Evolutionary conservation across 192 early-diverging fungal species (phyloP), one percentile per base, ranked within the genome.

Genomic region (Polychytrium aggregatum): DNA sequence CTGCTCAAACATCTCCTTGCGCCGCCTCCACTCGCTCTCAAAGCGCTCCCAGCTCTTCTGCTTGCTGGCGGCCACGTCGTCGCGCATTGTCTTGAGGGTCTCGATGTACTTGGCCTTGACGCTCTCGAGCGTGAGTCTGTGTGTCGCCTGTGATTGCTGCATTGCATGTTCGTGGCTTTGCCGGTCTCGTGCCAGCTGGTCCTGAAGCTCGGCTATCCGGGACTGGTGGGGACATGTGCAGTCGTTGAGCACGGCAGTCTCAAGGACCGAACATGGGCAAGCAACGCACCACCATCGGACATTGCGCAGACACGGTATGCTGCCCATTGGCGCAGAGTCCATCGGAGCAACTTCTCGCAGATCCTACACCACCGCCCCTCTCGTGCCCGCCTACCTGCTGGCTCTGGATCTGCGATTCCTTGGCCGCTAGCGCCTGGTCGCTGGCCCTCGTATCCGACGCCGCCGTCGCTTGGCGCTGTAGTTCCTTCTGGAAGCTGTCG

Each of bases 1-100:
- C 30, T 30, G 41, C 22, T 65, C 60, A 38, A 68, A 36, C 25
- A 21, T 17, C 37, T 49, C 28, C 41, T 53, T 66, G 30, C 55
- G 18, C 33, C 48, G 36, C 25, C 43, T 41, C 66, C 66, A 68
- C 48, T 68, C 66, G 21, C 25, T 27, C 42, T 64, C 62, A 10
- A 68, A 29, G 26, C 44, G n/a, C 18, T 61, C 63, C 55, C 50
- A 18, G 16, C 52, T 44, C 17, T 27, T 10, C 30, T 48, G 26
- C 33, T 65, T 68, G 41, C 50, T 57, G 13, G 40, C 13, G 13
- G 52, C 62, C 34, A 68, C 33, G 22, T 68, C 66, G 39, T 68
- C 66, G 7, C 66, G 51, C 66, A 68, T 68, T 17, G 28, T 18
- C 35, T 47, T 60, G 6, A 68, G 46, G 3, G 66, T 68, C 14